These are phyloP conservation scores for Beta macrorhiza DNA, from an alignment of 179 eudicot genomes.

Conservation along the genomic window DNA sequence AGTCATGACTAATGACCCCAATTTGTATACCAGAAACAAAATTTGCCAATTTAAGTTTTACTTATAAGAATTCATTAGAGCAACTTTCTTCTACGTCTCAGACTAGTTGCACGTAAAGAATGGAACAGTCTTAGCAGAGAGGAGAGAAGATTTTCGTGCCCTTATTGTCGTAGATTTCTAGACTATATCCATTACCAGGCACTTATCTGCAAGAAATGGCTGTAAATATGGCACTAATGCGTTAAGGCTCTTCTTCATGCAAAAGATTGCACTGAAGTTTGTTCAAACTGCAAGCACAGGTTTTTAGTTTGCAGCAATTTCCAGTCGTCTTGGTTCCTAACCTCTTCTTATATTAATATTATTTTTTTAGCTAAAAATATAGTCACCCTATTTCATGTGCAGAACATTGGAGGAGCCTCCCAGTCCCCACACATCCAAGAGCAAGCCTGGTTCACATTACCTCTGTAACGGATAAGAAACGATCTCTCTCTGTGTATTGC, in stretches of 20 bases:
- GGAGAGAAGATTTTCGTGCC: too few species aligned
- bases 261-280: neutral
- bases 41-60: neutral
- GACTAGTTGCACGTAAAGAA: too few species aligned
- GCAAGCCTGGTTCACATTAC: constrained; percentile 36
- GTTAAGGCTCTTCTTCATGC: neutral
- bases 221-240: neutral
- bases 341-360: neutral
- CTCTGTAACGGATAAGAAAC: constrained; percentile 82
- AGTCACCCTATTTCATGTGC: neutral
- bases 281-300: neutral
- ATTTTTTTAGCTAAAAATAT: too few species aligned
- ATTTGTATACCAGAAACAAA: neutral
- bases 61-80: neutral
- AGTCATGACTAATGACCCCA: neutral
- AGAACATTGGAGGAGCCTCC: neutral
- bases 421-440: neutral
- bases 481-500: constrained; percentile 72
- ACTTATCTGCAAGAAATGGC: neutral
- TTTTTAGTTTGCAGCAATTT: neutral
- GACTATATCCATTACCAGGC: neutral
- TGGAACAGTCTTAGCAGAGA: too few species aligned
- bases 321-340: neutral
- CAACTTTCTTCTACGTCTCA: neutral
- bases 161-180: neutral